Percentiles rank a stretch among this genome's conserved stretches.
Conservation (phyloP, 2,329 filamentous ascomycete genomes). For the Aspergillus piperis region DNA sequence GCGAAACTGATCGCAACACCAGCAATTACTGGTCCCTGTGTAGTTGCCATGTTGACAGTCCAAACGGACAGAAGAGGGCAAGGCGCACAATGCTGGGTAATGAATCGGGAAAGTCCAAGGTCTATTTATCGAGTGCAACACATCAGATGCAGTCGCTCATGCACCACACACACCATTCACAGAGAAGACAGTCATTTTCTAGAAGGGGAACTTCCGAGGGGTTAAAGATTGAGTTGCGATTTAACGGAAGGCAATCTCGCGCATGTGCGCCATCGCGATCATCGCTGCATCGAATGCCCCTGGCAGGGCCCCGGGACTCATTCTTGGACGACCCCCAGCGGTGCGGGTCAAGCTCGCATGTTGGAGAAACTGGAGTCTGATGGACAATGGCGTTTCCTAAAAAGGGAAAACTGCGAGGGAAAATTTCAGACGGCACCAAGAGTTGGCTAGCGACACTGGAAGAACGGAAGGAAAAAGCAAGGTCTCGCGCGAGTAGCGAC, state of each 20-base stretch:
- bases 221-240: neutral
- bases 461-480: neutral
- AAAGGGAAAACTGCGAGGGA: neutral
- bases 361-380: neutral
- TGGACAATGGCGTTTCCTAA: slow-evolving; percentile 2
- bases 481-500: neutral
- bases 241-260: neutral
- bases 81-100: slow-evolving; percentile 1
- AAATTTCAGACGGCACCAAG: neutral
- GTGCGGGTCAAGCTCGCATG: neutral
- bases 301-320: neutral
- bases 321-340: too few species aligned
- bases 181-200: too few species aligned
- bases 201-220: neutral
- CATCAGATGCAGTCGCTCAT: neutral
- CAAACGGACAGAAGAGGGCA: slow-evolving; percentile 4
- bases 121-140: neutral
- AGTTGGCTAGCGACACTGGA: neutral
- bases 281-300: neutral
- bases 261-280: neutral
- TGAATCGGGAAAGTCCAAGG: neutral
- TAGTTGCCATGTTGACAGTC: slow-evolving; percentile 24
- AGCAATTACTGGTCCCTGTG: slow-evolving; percentile 37
- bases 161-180: neutral
- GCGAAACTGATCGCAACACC: slow-evolving; percentile 43